Evolutionary conservation across 768 basidiomycete genomes (phyloP).

Genomic region (Amyloporia xantha): DNA sequence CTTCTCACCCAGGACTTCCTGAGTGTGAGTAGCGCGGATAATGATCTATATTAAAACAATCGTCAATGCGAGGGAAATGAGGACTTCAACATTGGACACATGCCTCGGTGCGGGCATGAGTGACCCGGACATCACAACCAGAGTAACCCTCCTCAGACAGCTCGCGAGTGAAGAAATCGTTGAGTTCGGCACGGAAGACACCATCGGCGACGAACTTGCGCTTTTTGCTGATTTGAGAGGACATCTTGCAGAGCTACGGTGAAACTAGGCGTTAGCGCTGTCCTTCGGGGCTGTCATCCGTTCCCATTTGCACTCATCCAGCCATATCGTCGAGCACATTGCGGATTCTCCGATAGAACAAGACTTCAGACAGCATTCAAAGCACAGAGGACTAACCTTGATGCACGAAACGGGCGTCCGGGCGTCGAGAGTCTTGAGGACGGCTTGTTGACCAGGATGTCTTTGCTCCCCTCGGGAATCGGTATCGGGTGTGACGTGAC

Average conservation of each 20-base stretch:
- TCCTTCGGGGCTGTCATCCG: slow-evolving; percentile 12
- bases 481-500: not conserved
- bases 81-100: slow-evolving; percentile 1
- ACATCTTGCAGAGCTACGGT: slow-evolving; percentile 45
- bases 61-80: not conserved
- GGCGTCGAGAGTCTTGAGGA: slow-evolving; percentile 3
- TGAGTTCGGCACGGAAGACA: slow-evolving; percentile 98
- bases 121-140: slow-evolving; percentile 99
- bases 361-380: not conserved
- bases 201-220: slow-evolving; percentile 98
- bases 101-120: slow-evolving; percentile 97
- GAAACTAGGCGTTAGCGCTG: not conserved
- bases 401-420: not conserved
- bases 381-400: not conserved
- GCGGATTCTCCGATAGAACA: not conserved
- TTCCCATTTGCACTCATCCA: slow-evolving; percentile 7
- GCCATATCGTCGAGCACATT: slow-evolving; percentile 4
- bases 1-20: slow-evolving; percentile 98
- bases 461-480: not conserved
- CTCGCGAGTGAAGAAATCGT: slow-evolving; percentile 98
- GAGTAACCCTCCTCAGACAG: slow-evolving; percentile 99
- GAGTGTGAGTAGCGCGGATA: slow-evolving; percentile 99
- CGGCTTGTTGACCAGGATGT: not conserved
- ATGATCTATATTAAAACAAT: slow-evolving; percentile 60
- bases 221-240: slow-evolving; percentile 92